Percentiles rank a stretch among this genome's conserved stretches.
Evolutionary conservation across 2,329 filamentous ascomycete species (phyloP).

Genomic region (Atkinsonella hypoxylon): DNA sequence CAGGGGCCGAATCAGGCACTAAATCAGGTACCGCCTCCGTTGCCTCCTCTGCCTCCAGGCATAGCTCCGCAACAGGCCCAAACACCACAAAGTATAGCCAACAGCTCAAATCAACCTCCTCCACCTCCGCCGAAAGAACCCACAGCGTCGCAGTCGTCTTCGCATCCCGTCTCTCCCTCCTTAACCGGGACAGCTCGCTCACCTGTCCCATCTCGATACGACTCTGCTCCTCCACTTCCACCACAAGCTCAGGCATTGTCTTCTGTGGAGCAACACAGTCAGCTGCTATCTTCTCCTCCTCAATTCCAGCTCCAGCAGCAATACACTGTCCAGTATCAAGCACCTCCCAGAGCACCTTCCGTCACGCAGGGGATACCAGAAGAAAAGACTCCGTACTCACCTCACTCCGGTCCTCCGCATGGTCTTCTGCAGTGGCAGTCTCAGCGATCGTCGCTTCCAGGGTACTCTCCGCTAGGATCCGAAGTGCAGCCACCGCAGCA

Average conservation of each 20-base stretch:
- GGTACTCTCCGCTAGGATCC: constrained; percentile 5
- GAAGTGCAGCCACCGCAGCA: constrained; percentile 3
- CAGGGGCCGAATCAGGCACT: constrained; percentile 7
- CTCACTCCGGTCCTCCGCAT: constrained; percentile 5
- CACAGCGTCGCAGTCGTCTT: constrained; percentile 13
- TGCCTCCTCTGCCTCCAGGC: constrained; percentile 62
- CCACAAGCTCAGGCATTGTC: constrained; percentile 16
- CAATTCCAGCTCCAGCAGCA: constrained; percentile 10
- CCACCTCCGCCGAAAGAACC: constrained; percentile 37
- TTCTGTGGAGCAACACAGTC: background rate
- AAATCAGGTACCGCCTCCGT: constrained; percentile 44
- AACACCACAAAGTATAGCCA: constrained; percentile 17
- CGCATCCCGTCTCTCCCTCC: constrained; percentile 16
- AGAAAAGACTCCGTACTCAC: constrained; percentile 1
- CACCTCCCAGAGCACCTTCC: background rate
- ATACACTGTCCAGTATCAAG: background rate
- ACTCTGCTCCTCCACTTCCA: constrained; percentile 35
- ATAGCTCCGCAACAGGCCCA: constrained; percentile 33
- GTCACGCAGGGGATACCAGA: constrained; percentile 1
- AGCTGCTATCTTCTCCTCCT: constrained; percentile 10
- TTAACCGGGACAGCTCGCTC: constrained; percentile 8
- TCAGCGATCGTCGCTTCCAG: constrained; percentile 9
- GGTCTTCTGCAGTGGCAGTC: constrained; percentile 12
- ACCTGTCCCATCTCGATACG: constrained; percentile 28
- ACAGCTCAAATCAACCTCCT: constrained; percentile 30